phyloP scores from a whole-genome alignment of 139 green algal genomes.

The Chlamydomonas sphaeroides region DNA sequence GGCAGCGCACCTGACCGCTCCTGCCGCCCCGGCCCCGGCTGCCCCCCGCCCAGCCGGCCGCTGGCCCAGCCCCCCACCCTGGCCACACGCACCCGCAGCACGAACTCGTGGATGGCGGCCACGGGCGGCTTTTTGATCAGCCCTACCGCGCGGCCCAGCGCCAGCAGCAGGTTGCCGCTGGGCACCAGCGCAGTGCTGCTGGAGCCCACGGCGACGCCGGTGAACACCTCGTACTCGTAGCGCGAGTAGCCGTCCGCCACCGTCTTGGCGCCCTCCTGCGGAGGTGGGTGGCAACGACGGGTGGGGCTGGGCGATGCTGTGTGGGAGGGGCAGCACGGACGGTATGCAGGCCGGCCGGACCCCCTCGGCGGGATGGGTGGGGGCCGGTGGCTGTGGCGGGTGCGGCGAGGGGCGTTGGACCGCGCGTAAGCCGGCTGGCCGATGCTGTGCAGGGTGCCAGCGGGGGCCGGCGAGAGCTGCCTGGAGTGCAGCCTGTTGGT shows the following conservation, averaged over 20 bases:
- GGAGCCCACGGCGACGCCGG: slow-evolving; percentile 62
- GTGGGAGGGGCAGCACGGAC: neutral
- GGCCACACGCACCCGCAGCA: slow-evolving; percentile 50
- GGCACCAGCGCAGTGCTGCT: slow-evolving; percentile 71
- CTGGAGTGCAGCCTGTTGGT: no score
- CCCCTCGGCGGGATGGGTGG: no score
- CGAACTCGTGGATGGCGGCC: slow-evolving; percentile 83
- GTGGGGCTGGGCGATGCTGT: no score
- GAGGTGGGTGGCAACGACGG: neutral
- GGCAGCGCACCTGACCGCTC: neutral
- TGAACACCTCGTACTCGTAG: slow-evolving; percentile 93
- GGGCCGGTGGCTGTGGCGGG: no score
- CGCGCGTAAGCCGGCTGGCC: no score
- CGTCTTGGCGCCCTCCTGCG: slow-evolving; percentile 79
- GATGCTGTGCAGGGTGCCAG: no score
- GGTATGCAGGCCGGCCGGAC: neutral
- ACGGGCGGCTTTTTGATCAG: slow-evolving; percentile 54
- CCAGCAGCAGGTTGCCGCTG: slow-evolving; percentile 56
- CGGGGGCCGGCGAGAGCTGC: no score
- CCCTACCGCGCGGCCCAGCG: slow-evolving; percentile 57
- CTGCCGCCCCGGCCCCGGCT: neutral
- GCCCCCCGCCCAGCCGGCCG: neutral
- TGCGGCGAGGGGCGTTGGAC: no score
- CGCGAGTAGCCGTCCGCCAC: slow-evolving; percentile 67
- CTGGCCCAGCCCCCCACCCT: no score